phyloP scores from a whole-genome alignment of 768 basidiomycete genomes.

The Trametes coccinea region DNA sequence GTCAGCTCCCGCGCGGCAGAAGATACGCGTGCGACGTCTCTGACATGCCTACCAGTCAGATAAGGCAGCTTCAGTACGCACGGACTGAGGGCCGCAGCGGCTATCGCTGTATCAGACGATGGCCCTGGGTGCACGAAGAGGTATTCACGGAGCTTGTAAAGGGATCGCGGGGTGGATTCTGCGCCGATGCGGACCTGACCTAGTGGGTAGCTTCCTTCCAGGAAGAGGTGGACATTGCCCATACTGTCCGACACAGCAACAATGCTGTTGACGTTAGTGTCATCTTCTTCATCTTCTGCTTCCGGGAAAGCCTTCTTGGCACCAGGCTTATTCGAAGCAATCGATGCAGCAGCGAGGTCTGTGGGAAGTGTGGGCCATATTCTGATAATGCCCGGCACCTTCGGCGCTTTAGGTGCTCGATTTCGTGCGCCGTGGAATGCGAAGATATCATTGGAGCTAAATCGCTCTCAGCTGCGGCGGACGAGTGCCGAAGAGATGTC shows the following conservation, averaged over 20 bases:
- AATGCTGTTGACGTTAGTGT: conserved; percentile 57
- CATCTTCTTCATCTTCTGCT: conserved; percentile 48
- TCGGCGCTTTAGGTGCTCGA: conserved; percentile 42
- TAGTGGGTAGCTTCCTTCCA: conserved; percentile 77
- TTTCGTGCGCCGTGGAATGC: conserved; percentile 74
- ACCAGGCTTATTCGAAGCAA: conserved; percentile 46
- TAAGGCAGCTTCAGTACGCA: conserved; percentile 55
- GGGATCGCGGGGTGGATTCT: conserved; percentile 28
- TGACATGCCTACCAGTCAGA: conserved; percentile 52
- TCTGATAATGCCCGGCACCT: conserved; percentile 59
- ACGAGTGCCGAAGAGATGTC: background rate
- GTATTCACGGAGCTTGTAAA: conserved; percentile 49
- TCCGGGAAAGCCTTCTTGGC: conserved; percentile 29
- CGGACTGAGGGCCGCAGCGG: conserved; percentile 42
- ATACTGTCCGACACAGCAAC: conserved; percentile 58
- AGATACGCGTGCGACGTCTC: conserved; percentile 71
- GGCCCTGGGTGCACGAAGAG: conserved; percentile 52
- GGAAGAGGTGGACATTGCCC: conserved; percentile 62
- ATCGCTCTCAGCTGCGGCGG: conserved; percentile 6
- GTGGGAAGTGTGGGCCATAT: conserved; percentile 68
- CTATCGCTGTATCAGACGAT: conserved; percentile 28
- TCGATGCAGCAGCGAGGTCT: conserved; percentile 59
- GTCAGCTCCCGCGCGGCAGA: conserved; percentile 68
- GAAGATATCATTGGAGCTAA: conserved; percentile 76
- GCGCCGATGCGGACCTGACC: conserved; percentile 50